Evolutionary conservation across 148 eudicot species (phyloP), one percentile per base, ranked within the genome.

Genomic region (Chenopodium suecicum): DNA sequence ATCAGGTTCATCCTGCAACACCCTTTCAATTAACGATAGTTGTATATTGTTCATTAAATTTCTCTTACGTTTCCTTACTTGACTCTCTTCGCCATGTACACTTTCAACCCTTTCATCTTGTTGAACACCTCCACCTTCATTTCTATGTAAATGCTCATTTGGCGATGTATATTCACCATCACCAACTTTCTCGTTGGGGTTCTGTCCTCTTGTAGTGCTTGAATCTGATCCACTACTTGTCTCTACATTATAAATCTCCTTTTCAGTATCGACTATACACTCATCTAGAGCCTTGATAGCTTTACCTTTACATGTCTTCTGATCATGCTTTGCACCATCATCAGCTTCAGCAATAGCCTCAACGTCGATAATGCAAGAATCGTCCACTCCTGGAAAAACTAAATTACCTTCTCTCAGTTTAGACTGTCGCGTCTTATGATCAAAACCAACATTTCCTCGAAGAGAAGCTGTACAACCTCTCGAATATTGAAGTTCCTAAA

Each of bases 161-260:
- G 86, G 81, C 62, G 77, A 83, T 68, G 78, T 56, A 84, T 70
- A 78, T 74, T 81, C 91, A 74, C 65, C 86, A 83, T 85, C 83
- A 31, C 87, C 85, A 69, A 73, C 80, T 52, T 80, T 87, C 67
- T 82, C 86, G 77, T 31, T 31, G 14, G 80, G 60, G 76, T 84
- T 85, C 82, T 91, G 91, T 81, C 87, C 93, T 75, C 88, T 87
- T 25, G 90, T 88, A 70, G 95, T 87, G 80, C 92, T 91, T 66
- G 92, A 89, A 86, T 94, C 97, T 41, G 97, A 90, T 73, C 91
- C 98, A 86, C 95, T 92, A 86, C 95, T 92, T 25, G 87, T 88
- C 85, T 91, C 95, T 71, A 76, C 86, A 82, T 86, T 86, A 58
- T 81, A 88, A 86, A 74, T 56, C 62, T 56, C 77, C 74, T 88